A percentile compares a stretch with the other conserved stretches of the same genome.
Conservation (phyloP, 495 filamentous ascomycete genomes). For the Opeltia flavorubescens region DNA sequence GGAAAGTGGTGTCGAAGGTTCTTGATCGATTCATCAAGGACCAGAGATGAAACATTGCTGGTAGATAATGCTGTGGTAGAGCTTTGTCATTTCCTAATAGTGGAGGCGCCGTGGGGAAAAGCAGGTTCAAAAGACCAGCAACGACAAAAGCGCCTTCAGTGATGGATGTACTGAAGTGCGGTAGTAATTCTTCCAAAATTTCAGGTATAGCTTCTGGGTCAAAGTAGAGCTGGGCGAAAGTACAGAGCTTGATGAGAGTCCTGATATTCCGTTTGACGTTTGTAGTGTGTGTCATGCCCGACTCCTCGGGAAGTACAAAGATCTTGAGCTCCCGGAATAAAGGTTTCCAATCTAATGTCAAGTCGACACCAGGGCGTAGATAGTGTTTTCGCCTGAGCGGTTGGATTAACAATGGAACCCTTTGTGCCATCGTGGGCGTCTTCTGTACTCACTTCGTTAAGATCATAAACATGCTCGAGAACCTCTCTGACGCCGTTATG, state of each 20-base stretch:
- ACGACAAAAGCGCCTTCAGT: conserved; percentile 82
- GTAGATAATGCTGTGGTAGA: conserved; percentile 71
- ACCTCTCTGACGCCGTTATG: conserved; percentile 65
- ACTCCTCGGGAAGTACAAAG: conserved; percentile 74
- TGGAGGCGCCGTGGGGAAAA: conserved; percentile 75
- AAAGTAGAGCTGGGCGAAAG: conserved; percentile 83
- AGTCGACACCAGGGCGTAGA: conserved; percentile 72
- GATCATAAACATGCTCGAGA: conserved; percentile 90
- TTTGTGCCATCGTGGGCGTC: too few species aligned
- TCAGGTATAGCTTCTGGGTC: conserved; percentile 71
- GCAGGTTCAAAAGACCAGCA: conserved; percentile 64
- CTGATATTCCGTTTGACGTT: conserved; percentile 54
- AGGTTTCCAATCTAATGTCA: conserved; percentile 84
- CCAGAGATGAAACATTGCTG: conserved; percentile 93
- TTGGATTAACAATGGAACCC: conserved; percentile 23
- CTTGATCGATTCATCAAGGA: conserved; percentile 83
- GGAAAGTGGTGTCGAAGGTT: conserved; percentile 68
- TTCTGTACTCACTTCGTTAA: conserved; percentile 61
- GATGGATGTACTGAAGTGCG: conserved; percentile 90
- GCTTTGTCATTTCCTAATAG: conserved; percentile 54
- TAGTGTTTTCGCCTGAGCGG: conserved; percentile 85
- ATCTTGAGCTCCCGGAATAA: conserved; percentile 83
- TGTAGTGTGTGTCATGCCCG: conserved; percentile 46
- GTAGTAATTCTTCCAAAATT: conserved; percentile 88
- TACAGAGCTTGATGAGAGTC: conserved; percentile 72